Conservation (phyloP, 371 early-diverging fungal genomes). For the Rhizopus delemar region DNA sequence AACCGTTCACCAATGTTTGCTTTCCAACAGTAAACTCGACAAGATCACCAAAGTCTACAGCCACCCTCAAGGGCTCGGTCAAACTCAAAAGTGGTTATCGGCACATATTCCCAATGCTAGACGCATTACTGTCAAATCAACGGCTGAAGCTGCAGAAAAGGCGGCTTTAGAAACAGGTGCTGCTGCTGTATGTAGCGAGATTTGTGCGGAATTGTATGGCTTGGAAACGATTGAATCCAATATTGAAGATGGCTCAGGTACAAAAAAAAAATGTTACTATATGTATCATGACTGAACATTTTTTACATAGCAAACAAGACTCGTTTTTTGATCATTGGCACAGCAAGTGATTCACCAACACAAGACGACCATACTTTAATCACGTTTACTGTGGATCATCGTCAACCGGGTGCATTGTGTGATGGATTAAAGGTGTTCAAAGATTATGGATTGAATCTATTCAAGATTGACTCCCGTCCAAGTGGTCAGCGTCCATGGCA, state of each 20-base stretch:
- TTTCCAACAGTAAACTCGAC: slow-evolving; percentile 65
- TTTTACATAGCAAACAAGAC: slow-evolving; percentile 77
- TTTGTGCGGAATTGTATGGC: slow-evolving; percentile 82
- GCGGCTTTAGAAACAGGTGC: slow-evolving; percentile 78
- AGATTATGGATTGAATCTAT: slow-evolving; percentile 77
- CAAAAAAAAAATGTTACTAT: neutral
- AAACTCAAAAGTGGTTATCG: slow-evolving; percentile 78
- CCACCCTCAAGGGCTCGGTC: slow-evolving; percentile 92
- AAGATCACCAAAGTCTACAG: slow-evolving; percentile 82
- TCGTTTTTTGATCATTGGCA: slow-evolving; percentile 86
- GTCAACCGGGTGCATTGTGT: slow-evolving; percentile 87
- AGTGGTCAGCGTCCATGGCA: slow-evolving; percentile 84
- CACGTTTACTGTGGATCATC: slow-evolving; percentile 87
- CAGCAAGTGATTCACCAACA: slow-evolving; percentile 70
- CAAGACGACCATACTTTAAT: slow-evolving; percentile 79
- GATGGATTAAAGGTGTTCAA: slow-evolving; percentile 86
- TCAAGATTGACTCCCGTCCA: slow-evolving; percentile 92
- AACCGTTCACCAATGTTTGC: slow-evolving; percentile 75
- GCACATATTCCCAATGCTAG: slow-evolving; percentile 71
- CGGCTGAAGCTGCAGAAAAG: slow-evolving; percentile 86
- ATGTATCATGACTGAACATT: neutral
- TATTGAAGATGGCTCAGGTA: slow-evolving; percentile 66
- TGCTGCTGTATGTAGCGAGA: slow-evolving; percentile 82
- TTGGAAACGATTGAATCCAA: slow-evolving; percentile 72
- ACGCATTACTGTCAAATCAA: slow-evolving; percentile 77